A percentile compares a stretch with the other conserved stretches of the same genome.
Evolutionary conservation across 2,329 filamentous ascomycete species (phyloP).

Genomic region (Daldinia eschscholtzii): DNA sequence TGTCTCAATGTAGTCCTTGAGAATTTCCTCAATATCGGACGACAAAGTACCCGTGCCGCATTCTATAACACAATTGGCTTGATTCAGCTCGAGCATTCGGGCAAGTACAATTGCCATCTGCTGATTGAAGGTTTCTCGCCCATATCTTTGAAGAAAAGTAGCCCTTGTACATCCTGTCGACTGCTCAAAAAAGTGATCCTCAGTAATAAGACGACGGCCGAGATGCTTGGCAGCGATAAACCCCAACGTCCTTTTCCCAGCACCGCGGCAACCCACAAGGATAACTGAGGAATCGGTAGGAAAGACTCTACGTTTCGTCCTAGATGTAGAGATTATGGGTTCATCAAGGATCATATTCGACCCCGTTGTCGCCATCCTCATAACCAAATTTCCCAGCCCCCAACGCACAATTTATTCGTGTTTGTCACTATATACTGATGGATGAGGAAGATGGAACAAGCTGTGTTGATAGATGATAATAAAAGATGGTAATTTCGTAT

Average conservation of each 20-base stretch:
- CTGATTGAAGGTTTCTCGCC: slow-evolving; percentile 70
- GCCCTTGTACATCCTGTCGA: slow-evolving; percentile 71
- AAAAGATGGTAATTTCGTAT: not conserved
- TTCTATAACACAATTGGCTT: slow-evolving; percentile 74
- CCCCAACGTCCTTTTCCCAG: slow-evolving; percentile 78
- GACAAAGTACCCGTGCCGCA: slow-evolving; percentile 75
- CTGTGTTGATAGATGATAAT: not conserved
- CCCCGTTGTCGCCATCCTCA: slow-evolving; percentile 44
- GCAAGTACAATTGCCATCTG: slow-evolving; percentile 72
- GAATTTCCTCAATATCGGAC: slow-evolving; percentile 67
- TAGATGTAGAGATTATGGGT: slow-evolving; percentile 28
- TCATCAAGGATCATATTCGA: slow-evolving; percentile 36
- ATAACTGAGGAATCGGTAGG: slow-evolving; percentile 74
- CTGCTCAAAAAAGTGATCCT: slow-evolving; percentile 76
- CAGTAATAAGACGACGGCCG: slow-evolving; percentile 74
- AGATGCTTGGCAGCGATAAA: slow-evolving; percentile 79
- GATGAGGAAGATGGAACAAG: not conserved
- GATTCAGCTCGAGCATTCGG: slow-evolving; percentile 70
- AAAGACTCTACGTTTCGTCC: slow-evolving; percentile 60
- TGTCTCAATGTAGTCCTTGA: slow-evolving; percentile 70
- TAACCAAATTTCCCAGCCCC: not conserved
- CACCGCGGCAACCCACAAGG: slow-evolving; percentile 77
- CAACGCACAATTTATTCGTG: not conserved
- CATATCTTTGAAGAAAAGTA: slow-evolving; percentile 71
- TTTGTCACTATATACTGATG: not conserved